Evolutionary conservation across 306 rosid species (phyloP).

Genomic region (Quillaja saponaria): DNA sequence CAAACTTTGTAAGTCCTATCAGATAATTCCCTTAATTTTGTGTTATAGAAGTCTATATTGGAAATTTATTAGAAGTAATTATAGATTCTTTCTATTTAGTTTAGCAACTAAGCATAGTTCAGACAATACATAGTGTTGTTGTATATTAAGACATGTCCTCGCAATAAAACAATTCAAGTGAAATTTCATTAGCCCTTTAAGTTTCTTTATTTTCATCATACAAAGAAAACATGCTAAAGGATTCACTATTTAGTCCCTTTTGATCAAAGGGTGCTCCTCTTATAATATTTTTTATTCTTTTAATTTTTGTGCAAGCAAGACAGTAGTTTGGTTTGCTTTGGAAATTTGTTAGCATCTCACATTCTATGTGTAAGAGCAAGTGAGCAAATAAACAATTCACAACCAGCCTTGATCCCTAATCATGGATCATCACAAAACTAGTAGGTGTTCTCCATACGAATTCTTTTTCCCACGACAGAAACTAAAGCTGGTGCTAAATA

Average conservation of each 20-base stretch:
- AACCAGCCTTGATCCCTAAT: too few relatives aligned
- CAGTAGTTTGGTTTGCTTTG: slow-evolving; percentile 32
- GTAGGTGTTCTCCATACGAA: too few relatives aligned
- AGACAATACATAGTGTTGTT: slow-evolving; percentile 26
- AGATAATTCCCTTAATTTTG: slow-evolving; percentile 7
- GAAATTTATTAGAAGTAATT: slow-evolving; percentile 27
- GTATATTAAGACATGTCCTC: slow-evolving; percentile 38
- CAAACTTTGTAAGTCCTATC: too few relatives aligned
- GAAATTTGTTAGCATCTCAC: slow-evolving; percentile 26
- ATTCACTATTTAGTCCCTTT: slow-evolving; percentile 28
- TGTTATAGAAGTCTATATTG: slow-evolving; percentile 20
- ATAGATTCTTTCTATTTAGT: too few relatives aligned
- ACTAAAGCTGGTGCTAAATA: too few relatives aligned
- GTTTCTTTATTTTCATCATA: slow-evolving; percentile 33
- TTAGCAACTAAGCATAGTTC: slow-evolving; percentile 24
- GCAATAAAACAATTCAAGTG: slow-evolving; percentile 28
- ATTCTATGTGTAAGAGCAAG: too few relatives aligned
- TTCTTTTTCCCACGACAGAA: too few relatives aligned
- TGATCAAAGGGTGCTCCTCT: slow-evolving; percentile 15
- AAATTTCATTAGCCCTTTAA: slow-evolving; percentile 22
- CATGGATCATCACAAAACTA: too few relatives aligned
- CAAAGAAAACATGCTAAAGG: slow-evolving; percentile 33
- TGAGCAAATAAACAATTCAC: too few relatives aligned
- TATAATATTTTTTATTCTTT: slow-evolving; percentile 9
- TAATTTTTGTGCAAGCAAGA: too few relatives aligned